Evolutionary conservation across 306 rosid genomes (phyloP), one percentile per base, ranked within the genome.

Genomic region (Prunus armeniaca): DNA sequence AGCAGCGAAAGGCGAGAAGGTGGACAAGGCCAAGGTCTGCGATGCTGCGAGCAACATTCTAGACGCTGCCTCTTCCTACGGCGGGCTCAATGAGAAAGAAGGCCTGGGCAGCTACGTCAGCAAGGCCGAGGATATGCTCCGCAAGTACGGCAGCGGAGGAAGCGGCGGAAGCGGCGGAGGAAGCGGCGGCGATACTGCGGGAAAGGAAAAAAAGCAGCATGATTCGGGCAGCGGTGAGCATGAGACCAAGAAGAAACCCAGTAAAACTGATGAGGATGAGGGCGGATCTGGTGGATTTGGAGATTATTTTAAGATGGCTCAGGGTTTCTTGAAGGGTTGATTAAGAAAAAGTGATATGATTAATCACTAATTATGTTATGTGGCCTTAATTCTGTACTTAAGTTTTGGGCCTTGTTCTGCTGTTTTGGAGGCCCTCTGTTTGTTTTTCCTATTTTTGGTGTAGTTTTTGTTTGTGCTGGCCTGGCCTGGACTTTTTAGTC

Each of bases 21-120:
- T 84, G 5, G 96, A 86, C 76, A 90, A 84, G 55, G 72, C 47
- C n/a, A 82, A 88, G 71, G 75, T 76, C 1, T 89, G 91, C 0
- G 86, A 57, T 0, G 91, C 96, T 2, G 87, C 91, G 0, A 87
- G 76, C 2, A 86, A 83, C 61, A 82, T 89, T 55, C 87, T 89
- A 11, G 87, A 72, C 2, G 93, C 84, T 3, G 86, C 79, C 6
- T 30, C 45, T 1, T 57, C 83, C 0, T 86, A 89, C 67, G 93
- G 79, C 0, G 81, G 83, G 28, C 66, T 89, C 4, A 86, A 83
- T 50, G 89, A 83, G 41, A 79, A 79, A 45, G 85, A 82, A 55
- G 85, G 90, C 0, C 0, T 56, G 19, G 93, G 88, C 0, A 61
- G 74, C 52, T 79, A 89, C 38, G 50, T 87, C 47, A 67, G 73